phyloP scores from a whole-genome alignment of 306 rosid genomes.

The Sophora flavescens region DNA sequence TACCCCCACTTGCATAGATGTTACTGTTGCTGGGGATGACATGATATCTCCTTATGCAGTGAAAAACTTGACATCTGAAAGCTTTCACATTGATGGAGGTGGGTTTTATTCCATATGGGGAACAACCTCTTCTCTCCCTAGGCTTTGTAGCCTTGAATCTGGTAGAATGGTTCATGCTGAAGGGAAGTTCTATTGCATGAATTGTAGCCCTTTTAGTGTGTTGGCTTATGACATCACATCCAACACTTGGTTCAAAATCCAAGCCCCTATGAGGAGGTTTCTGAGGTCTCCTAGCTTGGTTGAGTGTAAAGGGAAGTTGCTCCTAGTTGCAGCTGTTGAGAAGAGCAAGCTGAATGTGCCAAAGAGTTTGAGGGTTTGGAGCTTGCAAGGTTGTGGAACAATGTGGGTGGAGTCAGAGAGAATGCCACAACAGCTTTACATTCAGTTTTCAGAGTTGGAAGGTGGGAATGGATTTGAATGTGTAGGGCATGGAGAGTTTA shows the following conservation, averaged over 20 bases:
- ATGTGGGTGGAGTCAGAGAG: slow-evolving; percentile 94
- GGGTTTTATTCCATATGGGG: slow-evolving; percentile 94
- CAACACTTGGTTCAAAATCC: slow-evolving; percentile 83
- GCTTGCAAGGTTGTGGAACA: slow-evolving; percentile 74
- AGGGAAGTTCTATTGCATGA: slow-evolving; percentile 87
- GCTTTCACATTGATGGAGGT: slow-evolving; percentile 81
- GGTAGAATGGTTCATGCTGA: slow-evolving; percentile 74
- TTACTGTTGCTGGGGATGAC: slow-evolving; percentile 88
- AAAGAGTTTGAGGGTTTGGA: slow-evolving; percentile 85
- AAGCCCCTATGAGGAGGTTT: slow-evolving; percentile 91
- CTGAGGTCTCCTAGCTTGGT: slow-evolving; percentile 76
- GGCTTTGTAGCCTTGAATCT: slow-evolving; percentile 86
- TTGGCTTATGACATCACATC: slow-evolving; percentile 62
- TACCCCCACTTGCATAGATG: slow-evolving; percentile 70
- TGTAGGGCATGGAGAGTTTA: slow-evolving; percentile 84
- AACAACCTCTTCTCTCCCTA: slow-evolving; percentile 70
- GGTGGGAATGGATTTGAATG: slow-evolving; percentile 76
- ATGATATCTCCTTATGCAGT: slow-evolving; percentile 95
- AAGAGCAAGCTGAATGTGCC: slow-evolving; percentile 93
- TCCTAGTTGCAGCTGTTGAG: slow-evolving; percentile 85
- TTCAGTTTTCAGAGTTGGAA: slow-evolving; percentile 73
- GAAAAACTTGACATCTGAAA: slow-evolving; percentile 82
- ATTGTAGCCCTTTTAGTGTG: slow-evolving; percentile 84
- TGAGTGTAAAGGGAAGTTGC: slow-evolving; percentile 70
- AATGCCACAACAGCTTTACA: slow-evolving; percentile 87